These are phyloP conservation scores for Xylaria sp. DNA, from an alignment of 2,329 filamentous ascomycete species.

Conservation along the genomic window DNA sequence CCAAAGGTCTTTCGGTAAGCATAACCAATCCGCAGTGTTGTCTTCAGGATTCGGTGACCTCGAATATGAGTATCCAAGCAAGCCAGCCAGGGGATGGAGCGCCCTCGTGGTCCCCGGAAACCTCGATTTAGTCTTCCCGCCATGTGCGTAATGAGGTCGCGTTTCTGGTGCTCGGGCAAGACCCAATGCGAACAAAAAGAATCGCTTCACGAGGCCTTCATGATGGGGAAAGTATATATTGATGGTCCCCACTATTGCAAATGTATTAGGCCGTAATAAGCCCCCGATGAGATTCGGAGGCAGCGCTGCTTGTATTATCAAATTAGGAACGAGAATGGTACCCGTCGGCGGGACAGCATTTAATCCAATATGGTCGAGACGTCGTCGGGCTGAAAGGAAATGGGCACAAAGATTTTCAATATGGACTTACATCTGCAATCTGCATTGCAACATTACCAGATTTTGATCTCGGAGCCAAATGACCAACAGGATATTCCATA, in stretches of 20 bases:
- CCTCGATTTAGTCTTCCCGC: not conserved
- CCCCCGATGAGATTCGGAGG: no score
- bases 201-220: not conserved
- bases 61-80: slow-evolving; percentile 5
- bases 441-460: not conserved
- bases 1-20: slow-evolving; percentile 27
- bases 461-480: not conserved
- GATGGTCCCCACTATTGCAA: not conserved
- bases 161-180: not conserved
- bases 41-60: not conserved
- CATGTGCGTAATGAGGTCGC: not conserved
- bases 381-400: not conserved
- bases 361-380: not conserved
- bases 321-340: not conserved
- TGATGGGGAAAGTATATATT: not conserved
- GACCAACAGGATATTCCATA: slow-evolving; percentile 24
- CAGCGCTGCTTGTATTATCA: no score
- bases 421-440: not conserved
- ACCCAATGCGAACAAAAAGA: not conserved
- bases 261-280: not conserved
- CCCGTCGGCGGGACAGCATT: not conserved
- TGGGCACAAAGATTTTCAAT: not conserved
- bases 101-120: not conserved
- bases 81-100: not conserved
- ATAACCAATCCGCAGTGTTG: not conserved